These are phyloP conservation scores for Hymenoscyphus fraxineus DNA, from an alignment of 2,329 filamentous ascomycete species.

Conservation along the genomic window DNA sequence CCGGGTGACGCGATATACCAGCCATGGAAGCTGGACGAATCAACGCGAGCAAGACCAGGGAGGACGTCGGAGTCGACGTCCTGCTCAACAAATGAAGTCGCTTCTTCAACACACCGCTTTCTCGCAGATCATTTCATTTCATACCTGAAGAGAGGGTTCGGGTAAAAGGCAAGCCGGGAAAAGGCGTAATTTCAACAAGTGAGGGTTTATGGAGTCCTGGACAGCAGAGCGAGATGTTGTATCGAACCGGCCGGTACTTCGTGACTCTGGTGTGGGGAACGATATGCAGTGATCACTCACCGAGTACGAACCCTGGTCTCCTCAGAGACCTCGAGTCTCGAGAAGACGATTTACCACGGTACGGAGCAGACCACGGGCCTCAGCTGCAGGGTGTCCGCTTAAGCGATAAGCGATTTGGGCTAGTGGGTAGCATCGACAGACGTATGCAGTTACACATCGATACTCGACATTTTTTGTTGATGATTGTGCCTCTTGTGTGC, in stretches of 20 bases:
- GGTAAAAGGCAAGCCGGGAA: not conserved
- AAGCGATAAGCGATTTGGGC: constrained; percentile 1
- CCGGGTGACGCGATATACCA: not conserved
- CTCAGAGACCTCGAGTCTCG: too few species aligned
- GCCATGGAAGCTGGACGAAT: not conserved
- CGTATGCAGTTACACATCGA: not conserved
- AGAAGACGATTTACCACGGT: too few species aligned
- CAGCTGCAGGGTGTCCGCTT: not conserved
- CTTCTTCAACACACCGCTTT: not conserved
- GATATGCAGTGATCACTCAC: constrained; percentile 1
- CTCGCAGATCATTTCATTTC: not conserved
- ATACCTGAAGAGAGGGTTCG: not conserved
- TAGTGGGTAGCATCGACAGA: not conserved
- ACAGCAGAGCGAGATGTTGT: not conserved
- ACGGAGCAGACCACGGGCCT: not conserved
- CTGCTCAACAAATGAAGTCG: not conserved
- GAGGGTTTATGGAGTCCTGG: not conserved
- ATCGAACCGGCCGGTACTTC: not conserved
- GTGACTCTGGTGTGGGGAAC: not conserved
- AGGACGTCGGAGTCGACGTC: not conserved
- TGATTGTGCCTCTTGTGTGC: constrained; percentile 1
- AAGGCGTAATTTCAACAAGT: not conserved
- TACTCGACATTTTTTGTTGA: not conserved
- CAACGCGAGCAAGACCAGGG: not conserved
- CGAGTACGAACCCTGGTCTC: not conserved